Evolutionary conservation across 441 rosid genomes (phyloP).

Genomic region (Rhodomyrtus psidioides): DNA sequence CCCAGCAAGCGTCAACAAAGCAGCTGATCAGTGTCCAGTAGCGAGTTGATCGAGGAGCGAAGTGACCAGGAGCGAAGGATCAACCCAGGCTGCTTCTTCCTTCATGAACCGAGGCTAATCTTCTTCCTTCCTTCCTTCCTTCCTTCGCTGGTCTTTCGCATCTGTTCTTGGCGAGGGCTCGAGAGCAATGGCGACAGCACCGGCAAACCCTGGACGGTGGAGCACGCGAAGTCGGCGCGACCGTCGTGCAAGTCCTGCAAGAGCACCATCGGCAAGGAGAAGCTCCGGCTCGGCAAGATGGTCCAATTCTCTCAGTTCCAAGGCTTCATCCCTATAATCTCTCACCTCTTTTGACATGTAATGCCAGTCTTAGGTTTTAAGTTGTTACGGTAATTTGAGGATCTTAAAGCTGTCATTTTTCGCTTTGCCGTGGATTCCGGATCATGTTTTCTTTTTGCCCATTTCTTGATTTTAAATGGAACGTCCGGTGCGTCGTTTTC

Average conservation of each 20-base stretch:
- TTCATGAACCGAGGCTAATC: not conserved
- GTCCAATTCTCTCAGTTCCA: constrained; percentile 80
- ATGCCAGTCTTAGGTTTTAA: not conserved
- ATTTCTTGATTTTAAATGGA: not conserved
- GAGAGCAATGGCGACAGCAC: not conserved
- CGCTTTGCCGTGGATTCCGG: not conserved
- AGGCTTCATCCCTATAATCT: constrained; percentile 80
- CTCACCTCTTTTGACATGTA: not conserved
- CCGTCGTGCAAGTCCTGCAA: constrained; percentile 89
- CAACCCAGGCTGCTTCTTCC: not conserved
- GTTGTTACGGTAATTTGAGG: fast-evolving
- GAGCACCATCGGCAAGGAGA: constrained; percentile 54
- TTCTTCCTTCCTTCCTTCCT: not conserved
- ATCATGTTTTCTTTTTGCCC: not conserved
- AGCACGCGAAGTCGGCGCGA: constrained; percentile 88
- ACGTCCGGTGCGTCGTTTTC: not conserved
- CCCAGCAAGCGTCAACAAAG: not conserved
- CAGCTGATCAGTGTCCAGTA: not conserved
- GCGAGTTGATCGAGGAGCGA: not conserved
- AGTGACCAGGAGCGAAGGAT: not conserved
- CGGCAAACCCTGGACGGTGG: constrained; percentile 73
- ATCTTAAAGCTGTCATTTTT: not conserved
- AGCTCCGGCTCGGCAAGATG: constrained; percentile 81
- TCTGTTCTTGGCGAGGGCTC: constrained; percentile 35
- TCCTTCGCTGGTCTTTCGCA: not conserved